phyloP scores from a whole-genome alignment of 2,329 filamentous ascomycete species.

The Penicillium sp. region DNA sequence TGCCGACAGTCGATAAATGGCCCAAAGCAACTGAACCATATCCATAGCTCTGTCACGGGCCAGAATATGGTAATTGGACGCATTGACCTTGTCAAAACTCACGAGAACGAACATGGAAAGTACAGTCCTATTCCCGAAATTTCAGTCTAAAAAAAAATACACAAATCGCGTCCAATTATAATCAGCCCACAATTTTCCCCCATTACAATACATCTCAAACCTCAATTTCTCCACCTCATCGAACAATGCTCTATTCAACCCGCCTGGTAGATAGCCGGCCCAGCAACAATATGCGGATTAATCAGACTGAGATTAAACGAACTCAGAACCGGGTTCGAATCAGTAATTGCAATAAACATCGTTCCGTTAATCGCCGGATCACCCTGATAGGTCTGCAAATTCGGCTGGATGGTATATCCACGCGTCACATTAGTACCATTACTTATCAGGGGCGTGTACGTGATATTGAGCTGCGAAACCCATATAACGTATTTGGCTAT shows the following conservation, averaged over 20 bases:
- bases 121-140: no score
- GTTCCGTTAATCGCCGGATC: constrained; percentile 75
- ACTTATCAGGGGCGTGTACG: constrained; percentile 61
- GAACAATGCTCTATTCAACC: constrained; percentile 54
- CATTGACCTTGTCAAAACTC: no score
- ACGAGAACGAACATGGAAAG: no score
- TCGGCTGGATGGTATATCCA: constrained; percentile 73
- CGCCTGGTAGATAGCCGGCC: constrained; percentile 72
- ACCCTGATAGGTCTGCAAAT: constrained; percentile 64
- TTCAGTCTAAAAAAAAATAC: no score
- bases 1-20: no score
- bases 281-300: constrained; percentile 74
- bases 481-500: constrained; percentile 69
- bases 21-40: no score
- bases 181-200: neutral
- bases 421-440: constrained; percentile 40
- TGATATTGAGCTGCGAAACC: constrained; percentile 76
- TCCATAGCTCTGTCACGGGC: no score
- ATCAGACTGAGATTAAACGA: constrained; percentile 74
- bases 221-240: neutral
- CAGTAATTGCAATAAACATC: constrained; percentile 76
- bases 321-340: constrained; percentile 66
- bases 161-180: no score
- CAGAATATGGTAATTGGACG: neutral
- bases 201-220: neutral